Base-by-base conservation (phyloP, 2,329 filamentous ascomycete species). In the Acarospora socialis region DNA sequence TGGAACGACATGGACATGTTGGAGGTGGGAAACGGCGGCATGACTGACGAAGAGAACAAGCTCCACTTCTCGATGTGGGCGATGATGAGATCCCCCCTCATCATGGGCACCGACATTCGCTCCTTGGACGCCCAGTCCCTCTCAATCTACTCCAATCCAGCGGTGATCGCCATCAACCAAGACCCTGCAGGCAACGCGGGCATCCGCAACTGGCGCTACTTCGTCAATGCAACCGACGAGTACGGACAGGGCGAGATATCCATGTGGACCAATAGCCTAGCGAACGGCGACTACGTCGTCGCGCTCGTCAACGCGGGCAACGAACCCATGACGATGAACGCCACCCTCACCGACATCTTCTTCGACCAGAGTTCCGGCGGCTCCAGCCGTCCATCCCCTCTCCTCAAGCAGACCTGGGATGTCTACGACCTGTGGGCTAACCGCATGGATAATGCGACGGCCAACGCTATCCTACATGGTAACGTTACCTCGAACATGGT, bases 381-480 rank as follows among this genome's bases (percentile, higher is more conserved):
- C 3, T 54, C 55, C 0, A 50, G 47, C 2, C 58, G 57, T 15
- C 58, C 58, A 1, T 60, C 60, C 0, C 36, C 47, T 1, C 52
- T 66, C 45, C 46, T 60, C 0, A 44, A 51, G 15, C 47, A 57
- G 39, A 51, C 48, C 0, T 72, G 65, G 65, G 65, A 68, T 38
- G 50, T 71, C 4, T 62, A 61, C 28, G 66, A 72, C 44, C 51
- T 72, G 1, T 71, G 68, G 68, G 65, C 57, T 3, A 61, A 63
- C 37, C 53, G 68, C n/a, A 68, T 73, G 64, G 52, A 47, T 13
- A 51, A 60, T 27, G 53, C 48, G 3, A 56, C 59, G 22, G 64
- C 65, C 1, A 43, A 46, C 15, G 47, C 52, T 0, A 55, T 70
- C 18, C 52, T 70, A 8, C 52, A 57, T 30, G 57, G 57, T 0